Base-by-base conservation (phyloP, 768 basidiomycete species). In the Lactarius pseudohatsudake region DNA sequence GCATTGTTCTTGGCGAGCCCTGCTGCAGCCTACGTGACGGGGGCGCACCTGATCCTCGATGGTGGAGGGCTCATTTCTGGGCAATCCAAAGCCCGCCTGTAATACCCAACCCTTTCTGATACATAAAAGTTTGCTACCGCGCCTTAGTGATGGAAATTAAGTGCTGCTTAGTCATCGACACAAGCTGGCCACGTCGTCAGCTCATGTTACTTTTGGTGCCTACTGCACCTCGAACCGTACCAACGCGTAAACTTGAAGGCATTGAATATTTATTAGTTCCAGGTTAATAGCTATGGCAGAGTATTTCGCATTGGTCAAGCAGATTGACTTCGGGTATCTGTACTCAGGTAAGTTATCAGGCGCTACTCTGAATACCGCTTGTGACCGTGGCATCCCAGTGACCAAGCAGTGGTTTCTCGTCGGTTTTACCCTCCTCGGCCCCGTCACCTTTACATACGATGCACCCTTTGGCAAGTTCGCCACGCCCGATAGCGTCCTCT, bases 401-500 rank as follows among this genome's bases (percentile, higher is more conserved):
- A 45, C 45, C 22, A 71, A 69, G 45, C 64, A 40, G 22, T 69
- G 68, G 65, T 57, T 71, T 36, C 22, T 70, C 41, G 58, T 30
- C 38, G 38, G 53, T 1, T 59, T 60, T 40, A n/a, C 59, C 18
- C 32, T 67, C 16, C 11, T 54, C 11, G 60, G 54, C 20, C 84
- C 83, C 0, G 28, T 79, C 0, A 69, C 75, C 11, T 80, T 89
- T 68, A 43, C 86, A 59, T 73, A 91, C 59, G 80, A 94, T 73
- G 93, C 92, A 0, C 91, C 91, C 0, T 93, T 93, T 74, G 94
- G 94, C 11, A 83, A 90, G 0, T 94, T 94, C 73, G 75, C 86
- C 0, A 84, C 82, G 0, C 67, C 74, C 50, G 69, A 83, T 34
- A 82, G 80, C 69, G 68, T 81, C 64, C 76, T 87, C 67, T 75